A percentile compares a stretch with the other conserved stretches of the same genome.
Conservation (phyloP, 371 early-diverging fungal species). For the Saksenaea vasiformis region DNA sequence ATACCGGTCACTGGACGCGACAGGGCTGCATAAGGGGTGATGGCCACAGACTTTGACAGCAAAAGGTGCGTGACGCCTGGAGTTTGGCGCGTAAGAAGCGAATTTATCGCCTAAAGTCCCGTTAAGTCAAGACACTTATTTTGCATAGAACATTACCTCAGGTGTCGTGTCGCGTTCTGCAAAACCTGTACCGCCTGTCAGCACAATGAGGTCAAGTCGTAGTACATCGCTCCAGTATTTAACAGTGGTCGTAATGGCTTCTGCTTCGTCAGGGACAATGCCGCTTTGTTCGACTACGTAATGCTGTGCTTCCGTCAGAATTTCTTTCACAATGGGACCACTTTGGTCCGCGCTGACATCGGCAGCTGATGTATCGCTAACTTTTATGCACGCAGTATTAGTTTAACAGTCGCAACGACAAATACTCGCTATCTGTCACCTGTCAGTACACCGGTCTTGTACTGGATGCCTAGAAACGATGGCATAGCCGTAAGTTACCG, state of each 20-base stretch:
- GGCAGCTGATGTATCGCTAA: slow-evolving; percentile 64
- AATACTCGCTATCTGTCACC: background rate
- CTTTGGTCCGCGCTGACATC: slow-evolving; percentile 61
- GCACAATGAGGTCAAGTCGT: slow-evolving; percentile 67
- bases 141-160: slow-evolving; percentile 58
- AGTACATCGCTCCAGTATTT: slow-evolving; percentile 52
- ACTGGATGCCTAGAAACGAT: background rate
- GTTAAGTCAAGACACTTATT: background rate
- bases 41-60: slow-evolving; percentile 65
- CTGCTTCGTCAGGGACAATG: slow-evolving; percentile 59
- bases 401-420: background rate
- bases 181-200: slow-evolving; percentile 96
- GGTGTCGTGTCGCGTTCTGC: slow-evolving; percentile 86
- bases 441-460: background rate
- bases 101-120: slow-evolving; percentile 62
- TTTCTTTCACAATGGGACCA: slow-evolving; percentile 56
- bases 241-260: slow-evolving; percentile 52
- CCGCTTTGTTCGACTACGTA: slow-evolving; percentile 33
- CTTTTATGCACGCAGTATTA: slow-evolving; percentile 18
- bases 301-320: slow-evolving; percentile 31
- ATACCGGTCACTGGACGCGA: slow-evolving; percentile 87
- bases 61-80: slow-evolving; percentile 80
- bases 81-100: slow-evolving; percentile 67
- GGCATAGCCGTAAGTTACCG: too few species aligned
- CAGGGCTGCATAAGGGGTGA: slow-evolving; percentile 89